These are phyloP conservation scores for Neovahlkampfia damariscottae DNA, from an alignment of 78 protist species.

Conservation along the genomic window DNA sequence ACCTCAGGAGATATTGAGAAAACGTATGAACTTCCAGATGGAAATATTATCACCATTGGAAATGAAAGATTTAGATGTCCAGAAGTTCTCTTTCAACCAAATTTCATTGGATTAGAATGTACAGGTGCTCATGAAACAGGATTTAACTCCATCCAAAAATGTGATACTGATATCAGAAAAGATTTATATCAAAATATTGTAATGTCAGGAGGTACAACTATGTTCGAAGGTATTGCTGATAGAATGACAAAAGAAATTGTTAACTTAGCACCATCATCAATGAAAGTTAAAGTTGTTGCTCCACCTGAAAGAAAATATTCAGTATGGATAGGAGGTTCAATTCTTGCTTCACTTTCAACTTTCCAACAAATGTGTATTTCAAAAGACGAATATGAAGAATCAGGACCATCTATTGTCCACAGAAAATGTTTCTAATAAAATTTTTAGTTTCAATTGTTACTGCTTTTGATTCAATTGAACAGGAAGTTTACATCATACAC, in stretches of 20 bases:
- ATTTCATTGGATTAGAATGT: conserved; percentile 65
- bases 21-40: conserved; percentile 34
- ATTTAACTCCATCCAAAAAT: conserved; percentile 32
- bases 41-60: conserved; percentile 15
- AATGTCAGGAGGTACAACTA: conserved; percentile 53
- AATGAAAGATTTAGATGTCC: conserved; percentile 38
- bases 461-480: too few species aligned
- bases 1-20: conserved; percentile 19
- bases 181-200: conserved; percentile 44
- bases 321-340: conserved; percentile 94
- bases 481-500: too few species aligned
- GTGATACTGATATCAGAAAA: conserved; percentile 36
- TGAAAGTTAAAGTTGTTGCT: conserved; percentile 74
- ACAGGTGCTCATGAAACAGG: conserved; percentile 76
- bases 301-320: conserved; percentile 87
- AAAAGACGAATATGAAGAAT: conserved; percentile 45
- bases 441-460: too few species aligned
- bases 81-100: conserved; percentile 47
- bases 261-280: conserved; percentile 69
- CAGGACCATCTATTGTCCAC: conserved; percentile 49
- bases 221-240: conserved; percentile 26
- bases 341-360: conserved; percentile 77
- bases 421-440: conserved; percentile 19
- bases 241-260: conserved; percentile 45
- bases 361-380: conserved; percentile 15